phyloP scores from a whole-genome alignment of 164 flowering plant species.

The Aristolochia fimbriata region DNA sequence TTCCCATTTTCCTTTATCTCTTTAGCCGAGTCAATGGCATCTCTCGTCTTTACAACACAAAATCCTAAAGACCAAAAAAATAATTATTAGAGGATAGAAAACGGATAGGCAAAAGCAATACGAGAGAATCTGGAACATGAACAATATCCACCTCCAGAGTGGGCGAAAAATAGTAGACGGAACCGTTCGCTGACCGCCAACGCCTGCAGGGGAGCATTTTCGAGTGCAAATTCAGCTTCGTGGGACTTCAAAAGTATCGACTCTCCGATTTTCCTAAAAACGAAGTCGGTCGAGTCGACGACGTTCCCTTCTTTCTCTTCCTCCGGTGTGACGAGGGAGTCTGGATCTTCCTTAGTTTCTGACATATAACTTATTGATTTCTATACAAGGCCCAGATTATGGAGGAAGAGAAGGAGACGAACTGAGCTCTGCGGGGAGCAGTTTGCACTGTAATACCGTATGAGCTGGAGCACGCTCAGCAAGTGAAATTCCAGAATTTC shows the following conservation, averaged over 20 bases:
- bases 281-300: conserved; percentile 28
- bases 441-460: too few species aligned
- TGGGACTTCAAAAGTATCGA: conserved; percentile 38
- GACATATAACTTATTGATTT: too few species aligned
- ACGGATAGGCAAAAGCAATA: neutral
- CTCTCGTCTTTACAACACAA: conserved; percentile 62
- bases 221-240: conserved; percentile 24
- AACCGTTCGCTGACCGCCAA: conserved; percentile 50
- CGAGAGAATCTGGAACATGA: neutral
- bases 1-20: conserved; percentile 31
- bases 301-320: conserved; percentile 35
- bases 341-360: conserved; percentile 1
- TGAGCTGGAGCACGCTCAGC: too few species aligned
- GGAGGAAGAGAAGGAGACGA: too few species aligned
- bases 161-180: conserved; percentile 54
- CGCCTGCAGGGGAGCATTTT: conserved; percentile 42
- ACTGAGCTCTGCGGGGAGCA: too few species aligned
- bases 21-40: conserved; percentile 50
- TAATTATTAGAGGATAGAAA: neutral
- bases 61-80: conserved; percentile 35
- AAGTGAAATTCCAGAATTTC: too few species aligned
- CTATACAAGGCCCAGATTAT: too few species aligned
- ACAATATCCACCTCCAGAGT: conserved; percentile 34
- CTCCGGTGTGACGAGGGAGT: conserved; percentile 11
- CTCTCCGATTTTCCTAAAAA: conserved; percentile 57